Conservation (phyloP, 2,329 filamentous ascomycete genomes). For the Plectosphaerella plurivora region DNA sequence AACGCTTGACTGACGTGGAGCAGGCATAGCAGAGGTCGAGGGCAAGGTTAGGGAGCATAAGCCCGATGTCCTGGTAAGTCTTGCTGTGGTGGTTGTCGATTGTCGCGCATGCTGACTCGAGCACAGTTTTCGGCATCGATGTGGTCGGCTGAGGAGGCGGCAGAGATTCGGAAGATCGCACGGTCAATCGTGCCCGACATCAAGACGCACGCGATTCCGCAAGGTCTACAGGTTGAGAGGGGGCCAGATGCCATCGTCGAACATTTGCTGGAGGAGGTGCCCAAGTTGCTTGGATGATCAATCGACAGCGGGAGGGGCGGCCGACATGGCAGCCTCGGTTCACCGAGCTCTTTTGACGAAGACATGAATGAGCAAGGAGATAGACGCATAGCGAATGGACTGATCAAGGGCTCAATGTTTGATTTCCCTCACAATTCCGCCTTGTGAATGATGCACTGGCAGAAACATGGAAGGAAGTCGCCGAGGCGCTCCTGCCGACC, state of each 20-base stretch:
- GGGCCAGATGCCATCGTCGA: constrained; percentile 53
- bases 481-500: no score
- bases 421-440: no score
- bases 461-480: no score
- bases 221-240: constrained; percentile 46
- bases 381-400: no score
- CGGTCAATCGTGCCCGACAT: constrained; percentile 37
- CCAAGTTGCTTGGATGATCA: constrained; percentile 16
- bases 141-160: constrained; percentile 42
- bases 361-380: neutral
- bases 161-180: constrained; percentile 38
- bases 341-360: no score
- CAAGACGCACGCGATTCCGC: constrained; percentile 47
- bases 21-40: constrained; percentile 52
- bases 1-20: neutral
- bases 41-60: constrained; percentile 37
- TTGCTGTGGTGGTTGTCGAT: neutral
- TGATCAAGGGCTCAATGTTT: no score
- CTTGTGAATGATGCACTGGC: no score
- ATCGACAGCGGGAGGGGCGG: neutral
- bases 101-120: neutral
- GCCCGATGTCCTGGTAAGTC: constrained; percentile 22
- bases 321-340: no score
- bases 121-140: constrained; percentile 56
- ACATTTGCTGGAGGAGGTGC: constrained; percentile 39